phyloP scores from a whole-genome alignment of 768 basidiomycete genomes.

The Amanita pallidorosea region DNA sequence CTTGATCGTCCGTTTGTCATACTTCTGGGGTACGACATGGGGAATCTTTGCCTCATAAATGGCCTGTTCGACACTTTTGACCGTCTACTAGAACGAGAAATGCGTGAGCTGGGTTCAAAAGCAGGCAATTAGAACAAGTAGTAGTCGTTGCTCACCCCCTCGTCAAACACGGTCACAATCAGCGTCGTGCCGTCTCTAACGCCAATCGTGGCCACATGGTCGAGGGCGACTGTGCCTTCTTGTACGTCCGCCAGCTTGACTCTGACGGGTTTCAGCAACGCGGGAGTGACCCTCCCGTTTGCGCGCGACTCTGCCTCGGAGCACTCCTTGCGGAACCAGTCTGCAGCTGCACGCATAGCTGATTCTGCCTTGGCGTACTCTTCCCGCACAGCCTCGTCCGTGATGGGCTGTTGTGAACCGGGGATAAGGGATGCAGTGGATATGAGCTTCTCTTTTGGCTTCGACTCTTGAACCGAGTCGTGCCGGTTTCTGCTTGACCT shows the following conservation, averaged over 20 bases:
- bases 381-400: constrained; percentile 36
- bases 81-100: constrained; percentile 44
- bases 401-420: constrained; percentile 53
- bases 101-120: neutral
- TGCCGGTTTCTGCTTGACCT: neutral
- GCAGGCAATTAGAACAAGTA: no score
- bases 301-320: constrained; percentile 63
- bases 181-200: constrained; percentile 68
- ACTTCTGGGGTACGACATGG: constrained; percentile 58
- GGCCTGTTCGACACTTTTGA: constrained; percentile 67
- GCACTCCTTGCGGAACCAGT: constrained; percentile 71
- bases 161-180: constrained; percentile 69
- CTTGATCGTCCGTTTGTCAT: constrained; percentile 62
- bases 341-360: constrained; percentile 55
- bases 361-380: constrained; percentile 56
- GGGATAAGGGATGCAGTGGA: constrained; percentile 56
- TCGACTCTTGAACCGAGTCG: neutral
- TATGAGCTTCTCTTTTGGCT: constrained; percentile 25
- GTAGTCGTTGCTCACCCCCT: constrained; percentile 36
- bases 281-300: constrained; percentile 67
- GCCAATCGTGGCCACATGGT: constrained; percentile 73
- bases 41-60: constrained; percentile 70
- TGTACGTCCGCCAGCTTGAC: constrained; percentile 33
- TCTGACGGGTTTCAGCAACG: constrained; percentile 56
- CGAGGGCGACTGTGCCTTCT: constrained; percentile 28